Evolutionary conservation across 352 stramenopile species (phyloP), one percentile per base, ranked within the genome.

Genomic region (Globisporangium viniferum): DNA sequence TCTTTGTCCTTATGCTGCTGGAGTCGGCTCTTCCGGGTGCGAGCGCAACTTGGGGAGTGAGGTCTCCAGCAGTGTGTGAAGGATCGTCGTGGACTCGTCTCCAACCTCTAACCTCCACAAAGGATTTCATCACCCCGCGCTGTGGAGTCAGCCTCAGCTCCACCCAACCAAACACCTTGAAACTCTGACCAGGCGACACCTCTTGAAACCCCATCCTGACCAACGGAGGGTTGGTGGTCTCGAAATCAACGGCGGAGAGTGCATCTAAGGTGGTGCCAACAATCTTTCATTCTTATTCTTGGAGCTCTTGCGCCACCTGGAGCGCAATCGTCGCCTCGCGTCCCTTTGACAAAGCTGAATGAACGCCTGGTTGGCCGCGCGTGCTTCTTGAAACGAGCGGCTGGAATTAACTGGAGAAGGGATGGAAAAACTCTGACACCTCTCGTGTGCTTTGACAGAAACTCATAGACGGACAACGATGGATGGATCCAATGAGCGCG

Each of bases 1-100:
- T 56, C n/a, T 29, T 56, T 9, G 3, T 18, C n/a, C 10, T 24
- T 55, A 31, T 22, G 20, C 36, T 44, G 18, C 10, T 31, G 9
- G 49, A 33, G 22, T 58, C 18, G 14, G 24, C 24, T 58, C 24
- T 58, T 29, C 12, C 12, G 4, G 27, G 14, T 15, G 41, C 24
- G 29, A 31, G 24, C 27, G 12, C 51, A 58, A 58, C 51, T 58
- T 58, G 51, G 24, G 29, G 31, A 64, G 59, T 64, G 27, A 31
- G 18, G 8, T 27, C 5, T 48, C 5, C 14, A n/a, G 15, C 14
- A n/a, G 15, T 48, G 41, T 48, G 41, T 18, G 12, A 44, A 44
- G 36, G 41, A 48, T 48, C 15, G 15, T 48, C 14, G 14, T n/a
- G 41, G 41, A 48, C 14, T 20, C 14, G 7, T 48, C 41, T n/a